phyloP scores from a whole-genome alignment of 106 monocot genomes.

The Vanilla planifolia region DNA sequence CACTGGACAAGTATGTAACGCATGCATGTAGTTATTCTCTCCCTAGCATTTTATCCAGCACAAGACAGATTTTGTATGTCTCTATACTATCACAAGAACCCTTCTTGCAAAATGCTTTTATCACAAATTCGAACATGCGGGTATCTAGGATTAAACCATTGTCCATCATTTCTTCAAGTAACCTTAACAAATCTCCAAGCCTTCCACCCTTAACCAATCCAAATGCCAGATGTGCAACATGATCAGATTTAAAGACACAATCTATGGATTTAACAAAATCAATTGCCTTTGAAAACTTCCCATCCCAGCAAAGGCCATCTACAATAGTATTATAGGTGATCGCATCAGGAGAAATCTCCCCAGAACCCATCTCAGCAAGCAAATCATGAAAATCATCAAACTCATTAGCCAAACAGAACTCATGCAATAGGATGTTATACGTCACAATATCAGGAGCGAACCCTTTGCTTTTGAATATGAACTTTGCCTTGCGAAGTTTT shows the following conservation, averaged over 20 bases:
- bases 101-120: conserved; percentile 31
- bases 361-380: conserved; percentile 17
- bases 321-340: conserved; percentile 35
- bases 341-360: conserved; percentile 22
- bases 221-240: conserved; percentile 29
- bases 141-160: conserved; percentile 20
- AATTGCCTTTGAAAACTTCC: conserved; percentile 29
- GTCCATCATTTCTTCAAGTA: conserved; percentile 25
- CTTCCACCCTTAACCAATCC: conserved; percentile 29
- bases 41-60: conserved; percentile 31
- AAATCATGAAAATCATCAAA: conserved; percentile 23
- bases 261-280: conserved; percentile 24
- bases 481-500: conserved; percentile 28
- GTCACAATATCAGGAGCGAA: conserved; percentile 37
- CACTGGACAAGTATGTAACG: background rate
- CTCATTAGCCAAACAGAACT: conserved; percentile 22
- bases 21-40: background rate
- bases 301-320: conserved; percentile 40
- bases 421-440: conserved; percentile 40
- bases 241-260: conserved; percentile 18
- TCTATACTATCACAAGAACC: conserved; percentile 28
- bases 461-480: conserved; percentile 22
- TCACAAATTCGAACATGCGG: conserved; percentile 15
- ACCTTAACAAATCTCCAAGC: background rate
- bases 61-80: conserved; percentile 20